phyloP scores from a whole-genome alignment of 1,284 basidiomycete genomes.

The Baeospora myosura region DNA sequence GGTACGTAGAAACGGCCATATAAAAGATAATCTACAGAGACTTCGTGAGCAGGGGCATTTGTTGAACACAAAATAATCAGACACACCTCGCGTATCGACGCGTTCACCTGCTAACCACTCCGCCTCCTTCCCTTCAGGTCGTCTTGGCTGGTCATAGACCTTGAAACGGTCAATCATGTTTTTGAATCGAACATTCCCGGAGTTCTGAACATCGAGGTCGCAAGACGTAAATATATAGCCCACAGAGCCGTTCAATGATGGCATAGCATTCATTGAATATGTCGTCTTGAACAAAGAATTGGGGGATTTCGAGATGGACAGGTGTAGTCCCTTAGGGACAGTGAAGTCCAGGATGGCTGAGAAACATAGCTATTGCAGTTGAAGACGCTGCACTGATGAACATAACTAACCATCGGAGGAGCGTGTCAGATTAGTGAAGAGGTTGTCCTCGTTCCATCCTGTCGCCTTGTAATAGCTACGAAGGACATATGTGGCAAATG shows the following conservation, averaged over 20 bases:
- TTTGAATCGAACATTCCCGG: slow-evolving; percentile 75
- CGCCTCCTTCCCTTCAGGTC: slow-evolving; percentile 68
- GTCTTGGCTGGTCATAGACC: slow-evolving; percentile 70
- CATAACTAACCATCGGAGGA: slow-evolving; percentile 71
- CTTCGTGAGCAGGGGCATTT: not conserved
- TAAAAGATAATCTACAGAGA: slow-evolving; percentile 70
- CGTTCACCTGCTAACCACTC: slow-evolving; percentile 74
- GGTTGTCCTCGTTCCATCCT: slow-evolving; percentile 94
- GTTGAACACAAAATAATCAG: slow-evolving; percentile 6
- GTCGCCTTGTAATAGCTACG: slow-evolving; percentile 85
- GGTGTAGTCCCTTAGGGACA: slow-evolving; percentile 71
- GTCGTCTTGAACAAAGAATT: slow-evolving; percentile 86
- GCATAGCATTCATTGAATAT: slow-evolving; percentile 87
- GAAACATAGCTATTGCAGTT: slow-evolving; percentile 15
- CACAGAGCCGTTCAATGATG: slow-evolving; percentile 85
- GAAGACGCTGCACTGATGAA: slow-evolving; percentile 20
- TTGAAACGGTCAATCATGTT: slow-evolving; percentile 83
- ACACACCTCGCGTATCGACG: slow-evolving; percentile 71
- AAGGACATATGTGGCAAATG: slow-evolving; percentile 83
- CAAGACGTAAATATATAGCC: slow-evolving; percentile 91
- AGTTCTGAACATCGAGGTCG: slow-evolving; percentile 64
- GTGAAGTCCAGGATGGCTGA: slow-evolving; percentile 81
- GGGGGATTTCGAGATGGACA: slow-evolving; percentile 84
- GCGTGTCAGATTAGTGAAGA: slow-evolving; percentile 85
- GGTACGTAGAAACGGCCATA: slow-evolving; percentile 93